Evolutionary conservation across 345 rosid genomes (phyloP), one percentile per base, ranked within the genome.

Genomic region (Hevea brasiliensis): DNA sequence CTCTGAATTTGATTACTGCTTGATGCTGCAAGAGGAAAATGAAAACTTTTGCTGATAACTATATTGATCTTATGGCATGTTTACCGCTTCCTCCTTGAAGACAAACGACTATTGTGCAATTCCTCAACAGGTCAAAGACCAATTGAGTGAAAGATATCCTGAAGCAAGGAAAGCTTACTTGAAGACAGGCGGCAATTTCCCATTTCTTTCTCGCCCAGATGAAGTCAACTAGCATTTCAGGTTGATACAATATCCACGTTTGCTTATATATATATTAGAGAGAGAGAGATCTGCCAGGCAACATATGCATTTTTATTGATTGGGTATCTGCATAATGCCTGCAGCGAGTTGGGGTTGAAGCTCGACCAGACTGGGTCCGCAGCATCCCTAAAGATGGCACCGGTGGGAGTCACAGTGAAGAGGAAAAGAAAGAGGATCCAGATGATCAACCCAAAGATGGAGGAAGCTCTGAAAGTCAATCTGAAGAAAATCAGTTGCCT

Each of bases 211-310:
- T 68, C 93, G 98, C 65, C 85, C 98, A 6, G 99, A 96, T 73
- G 99, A 96, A 85, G 97, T 96, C 58, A 96, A 91, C 83, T 82
- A 93, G 73, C 97, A 93, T 88, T 96, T 75, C 98, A 93, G 99
- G 99, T 90, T 79, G 20, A 53, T 67, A 45, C 27, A 20, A 60
- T 65, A 29, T 57, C 58, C 3, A 27, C 32, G 23, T 12, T 66
- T 6, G 18, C 44, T 41, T 14, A 18, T n/a, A 67, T 53, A 20
- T 40, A n/a, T 32, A 4, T 32, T 32, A 32, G 37, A 32, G 37
- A 32, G 37, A 4, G 4, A 32, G 37, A 32, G 37, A 32, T 32
- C 15, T 72, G 69, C 76, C 54, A 54, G 23, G 24, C 56, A 3
- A 15, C 42, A 61, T 42, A 26, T 60, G 67, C 37, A 51, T 12